Evolutionary conservation across 2,329 filamentous ascomycete species (phyloP).

Genomic region (Calonectria crousiana): DNA sequence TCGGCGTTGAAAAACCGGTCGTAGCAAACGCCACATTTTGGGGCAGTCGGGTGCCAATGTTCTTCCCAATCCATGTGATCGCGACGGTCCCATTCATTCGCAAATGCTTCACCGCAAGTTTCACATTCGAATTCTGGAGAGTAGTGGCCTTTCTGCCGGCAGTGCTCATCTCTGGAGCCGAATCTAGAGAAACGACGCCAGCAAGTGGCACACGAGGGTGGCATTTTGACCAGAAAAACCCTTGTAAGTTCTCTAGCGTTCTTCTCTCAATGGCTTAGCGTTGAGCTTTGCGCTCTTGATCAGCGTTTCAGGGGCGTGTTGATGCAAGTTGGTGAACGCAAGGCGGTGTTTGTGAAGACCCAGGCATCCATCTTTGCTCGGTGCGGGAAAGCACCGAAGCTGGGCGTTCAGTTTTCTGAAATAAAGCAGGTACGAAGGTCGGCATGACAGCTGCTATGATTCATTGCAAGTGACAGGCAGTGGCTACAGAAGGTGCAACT

Average conservation of each 20-base stretch:
- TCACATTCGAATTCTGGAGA: slow-evolving; percentile 45
- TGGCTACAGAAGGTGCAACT: neutral
- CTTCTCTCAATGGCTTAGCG: neutral
- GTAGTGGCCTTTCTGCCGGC: slow-evolving; percentile 41
- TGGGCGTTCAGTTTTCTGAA: neutral
- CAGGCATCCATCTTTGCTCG: neutral
- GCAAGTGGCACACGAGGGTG: slow-evolving; percentile 43
- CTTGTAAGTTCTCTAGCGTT: neutral
- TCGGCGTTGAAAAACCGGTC: neutral
- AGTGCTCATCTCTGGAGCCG: slow-evolving; percentile 45
- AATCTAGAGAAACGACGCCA: slow-evolving; percentile 39
- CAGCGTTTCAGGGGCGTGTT: neutral
- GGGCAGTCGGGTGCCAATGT: slow-evolving; percentile 41
- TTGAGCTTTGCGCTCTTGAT: neutral
- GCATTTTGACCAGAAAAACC: slow-evolving; percentile 23
- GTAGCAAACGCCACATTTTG: slow-evolving; percentile 46
- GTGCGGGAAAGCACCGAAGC: neutral
- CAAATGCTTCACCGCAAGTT: slow-evolving; percentile 42
- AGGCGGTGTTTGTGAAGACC: neutral
- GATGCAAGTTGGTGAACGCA: neutral
- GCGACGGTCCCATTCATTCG: slow-evolving; percentile 28
- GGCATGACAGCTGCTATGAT: neutral
- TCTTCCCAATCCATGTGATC: slow-evolving; percentile 47
- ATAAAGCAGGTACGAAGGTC: neutral
- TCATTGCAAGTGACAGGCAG: neutral